Evolutionary conservation across 805 yeast species (phyloP), one percentile per base, ranked within the genome.

Genomic region (Ogataea neopini): DNA sequence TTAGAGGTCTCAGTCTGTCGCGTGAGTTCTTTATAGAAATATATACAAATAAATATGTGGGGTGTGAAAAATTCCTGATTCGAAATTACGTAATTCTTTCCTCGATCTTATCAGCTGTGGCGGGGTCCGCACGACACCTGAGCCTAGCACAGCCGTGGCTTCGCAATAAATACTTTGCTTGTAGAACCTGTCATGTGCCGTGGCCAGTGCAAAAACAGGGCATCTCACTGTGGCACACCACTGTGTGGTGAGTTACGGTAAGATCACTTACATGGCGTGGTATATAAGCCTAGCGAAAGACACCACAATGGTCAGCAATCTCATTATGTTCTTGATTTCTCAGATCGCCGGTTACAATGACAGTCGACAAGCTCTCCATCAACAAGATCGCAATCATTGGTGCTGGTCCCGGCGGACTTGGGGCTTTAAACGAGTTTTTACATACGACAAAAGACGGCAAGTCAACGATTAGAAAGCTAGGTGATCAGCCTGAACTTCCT

Each of bases 391-490:
- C 44, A n/a, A 38, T 47, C 17, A 47, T 47, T 13, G 50, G 50
- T 15, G 47, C 43, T 20, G 50, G 50, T n/a, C 50, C 50, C 11
- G 44, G 45, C 11, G 50, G 50, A 7, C 36, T 48, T 15, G 41
- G 45, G 22, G 47, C 48, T 4, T 45, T 49, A 20, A 32, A 42
- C 30, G 50, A 47, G 43, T 38, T 47, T 26, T 25, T 46, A 9
- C 68, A 66, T 43, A 63, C 71, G 6, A 20, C 53, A 2, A 43
- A 47, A 25, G 56, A 58, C 23, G 71, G 70, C 8, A 17, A n/a
- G 2, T 60, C 68, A 3, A 59, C 66, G 2, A 53, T 56, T 11
- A 40, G 32, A 18, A 11, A 22, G 3, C 34, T 39, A 13, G 44
- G 26, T 3, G 35, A 29, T 3, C 20, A 29, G 15, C 38, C 26